Evolutionary conservation across 2,329 filamentous ascomycete genomes (phyloP).

Genomic region (Clonostachys chloroleuca): DNA sequence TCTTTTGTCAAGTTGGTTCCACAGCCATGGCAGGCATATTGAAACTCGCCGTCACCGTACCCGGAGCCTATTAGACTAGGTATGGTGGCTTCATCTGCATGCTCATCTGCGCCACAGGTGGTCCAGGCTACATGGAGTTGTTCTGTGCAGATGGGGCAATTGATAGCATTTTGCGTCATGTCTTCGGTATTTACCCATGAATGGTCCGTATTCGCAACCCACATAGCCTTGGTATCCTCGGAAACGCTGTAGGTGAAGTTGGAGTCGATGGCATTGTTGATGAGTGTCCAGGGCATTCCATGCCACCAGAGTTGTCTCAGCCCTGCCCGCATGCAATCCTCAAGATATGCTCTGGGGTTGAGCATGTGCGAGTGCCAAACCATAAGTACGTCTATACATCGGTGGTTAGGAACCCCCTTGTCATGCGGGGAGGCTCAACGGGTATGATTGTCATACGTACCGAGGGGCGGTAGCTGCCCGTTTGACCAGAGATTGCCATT

Average conservation of each 20-base stretch:
- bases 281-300: constrained; percentile 61
- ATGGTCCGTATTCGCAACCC: constrained; percentile 40
- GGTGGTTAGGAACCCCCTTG: not conserved
- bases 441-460: too few species aligned
- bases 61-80: constrained; percentile 36
- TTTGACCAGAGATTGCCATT: too few species aligned
- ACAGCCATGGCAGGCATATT: constrained; percentile 45
- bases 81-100: not conserved
- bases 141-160: constrained; percentile 49
- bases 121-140: constrained; percentile 54
- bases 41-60: constrained; percentile 54
- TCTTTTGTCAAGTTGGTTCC: constrained; percentile 46
- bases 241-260: constrained; percentile 52
- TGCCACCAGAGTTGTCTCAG: constrained; percentile 52
- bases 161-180: constrained; percentile 35
- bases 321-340: constrained; percentile 63
- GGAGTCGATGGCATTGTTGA: constrained; percentile 54
- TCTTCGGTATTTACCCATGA: constrained; percentile 59
- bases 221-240: constrained; percentile 34
- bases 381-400: constrained; percentile 70
- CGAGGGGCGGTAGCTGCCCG: too few species aligned
- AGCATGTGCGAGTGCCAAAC: constrained; percentile 78
- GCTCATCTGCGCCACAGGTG: constrained; percentile 31
- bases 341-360: constrained; percentile 67
- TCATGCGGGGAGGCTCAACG: too few species aligned